These are phyloP conservation scores for Thalassia testudinum DNA, from an alignment of 116 monocot species.

Conservation along the genomic window DNA sequence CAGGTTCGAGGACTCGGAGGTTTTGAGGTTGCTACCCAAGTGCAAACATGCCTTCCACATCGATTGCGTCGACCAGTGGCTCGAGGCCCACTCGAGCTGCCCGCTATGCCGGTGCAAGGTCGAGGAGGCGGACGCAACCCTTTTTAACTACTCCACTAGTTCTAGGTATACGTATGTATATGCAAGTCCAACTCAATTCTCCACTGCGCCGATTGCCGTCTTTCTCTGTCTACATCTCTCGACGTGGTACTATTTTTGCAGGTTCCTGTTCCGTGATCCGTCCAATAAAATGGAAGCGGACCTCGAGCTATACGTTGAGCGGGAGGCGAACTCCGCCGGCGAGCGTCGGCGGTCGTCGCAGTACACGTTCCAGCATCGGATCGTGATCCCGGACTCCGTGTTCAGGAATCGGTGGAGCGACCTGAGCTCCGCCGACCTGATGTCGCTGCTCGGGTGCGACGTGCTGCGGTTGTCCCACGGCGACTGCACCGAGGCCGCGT, in stretches of 20 bases:
- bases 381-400: constrained; percentile 61
- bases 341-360: constrained; percentile 3
- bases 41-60: constrained; percentile 94
- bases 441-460: constrained; percentile 44
- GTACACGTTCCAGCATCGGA: constrained; percentile 66
- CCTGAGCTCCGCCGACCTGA: constrained; percentile 64
- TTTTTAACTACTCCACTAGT: constrained; percentile 30
- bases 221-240: no score
- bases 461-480: constrained; percentile 18
- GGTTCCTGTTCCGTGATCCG: constrained; percentile 14
- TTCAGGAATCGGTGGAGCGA: constrained; percentile 92
- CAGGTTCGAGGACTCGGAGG: constrained; percentile 59
- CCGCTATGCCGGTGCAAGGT: constrained; percentile 63
- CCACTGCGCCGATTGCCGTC: no score
- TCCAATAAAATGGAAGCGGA: neutral
- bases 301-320: constrained; percentile 55
- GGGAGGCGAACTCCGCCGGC: constrained; percentile 13
- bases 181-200: no score
- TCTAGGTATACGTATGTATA: no score
- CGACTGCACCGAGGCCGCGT: neutral
- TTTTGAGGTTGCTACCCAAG: constrained; percentile 69
- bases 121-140: constrained; percentile 22
- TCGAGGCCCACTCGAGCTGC: constrained; percentile 67
- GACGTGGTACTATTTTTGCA: no score
- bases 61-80: constrained; percentile 79